Base-by-base conservation (phyloP, 1,284 basidiomycete species). In the Leccinum cinnamomeum region DNA sequence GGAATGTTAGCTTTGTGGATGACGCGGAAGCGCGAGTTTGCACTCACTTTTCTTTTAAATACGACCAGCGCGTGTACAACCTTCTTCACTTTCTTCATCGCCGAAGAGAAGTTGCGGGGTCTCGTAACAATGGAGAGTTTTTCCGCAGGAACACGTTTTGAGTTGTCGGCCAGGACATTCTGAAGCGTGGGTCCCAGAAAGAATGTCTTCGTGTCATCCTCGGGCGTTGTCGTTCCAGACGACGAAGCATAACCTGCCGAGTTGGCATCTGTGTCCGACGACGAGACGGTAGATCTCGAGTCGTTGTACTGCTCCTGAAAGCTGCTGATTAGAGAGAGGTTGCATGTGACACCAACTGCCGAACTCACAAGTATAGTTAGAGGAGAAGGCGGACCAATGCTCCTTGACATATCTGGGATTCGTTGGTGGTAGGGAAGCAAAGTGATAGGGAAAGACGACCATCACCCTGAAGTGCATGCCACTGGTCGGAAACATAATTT, bases 161-260 rank as follows among this genome's bases (percentile, higher is more conserved):
- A 18, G 53, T 59, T 68, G 46, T 62, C 60, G 10, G 39, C 37
- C 25, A 68, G 44, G 39, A 55, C 56, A 8, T n/a, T 39, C 23
- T 50, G 57, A 12, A 70, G 46, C 30, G 62, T 54, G 50, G 53
- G 51, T 16, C 67, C 64, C 1, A 75, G 65, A 53, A 69, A 54
- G 50, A 72, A 74, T 8, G 50, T 64, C 50, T 72, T 37, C 1
- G 64, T 57, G 1, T 75, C 74, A 28, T 75, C 72, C 62, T 75
- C 74, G 53, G 74, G 72, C 10, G 71, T 74, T 37, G 71, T 72
- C 68, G 72, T 67, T 25, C 71, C 71, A 56, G 73, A 72, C 53
- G 73, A 74, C 56, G 72, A 74, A 0, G 63, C 50, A 25, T 74
- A 72, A 53, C 59, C 61, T n/a, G 44, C 33, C 50, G 64, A 71